Conservation (phyloP, 345 rosid species). For the Euphorbia tirucalli region DNA sequence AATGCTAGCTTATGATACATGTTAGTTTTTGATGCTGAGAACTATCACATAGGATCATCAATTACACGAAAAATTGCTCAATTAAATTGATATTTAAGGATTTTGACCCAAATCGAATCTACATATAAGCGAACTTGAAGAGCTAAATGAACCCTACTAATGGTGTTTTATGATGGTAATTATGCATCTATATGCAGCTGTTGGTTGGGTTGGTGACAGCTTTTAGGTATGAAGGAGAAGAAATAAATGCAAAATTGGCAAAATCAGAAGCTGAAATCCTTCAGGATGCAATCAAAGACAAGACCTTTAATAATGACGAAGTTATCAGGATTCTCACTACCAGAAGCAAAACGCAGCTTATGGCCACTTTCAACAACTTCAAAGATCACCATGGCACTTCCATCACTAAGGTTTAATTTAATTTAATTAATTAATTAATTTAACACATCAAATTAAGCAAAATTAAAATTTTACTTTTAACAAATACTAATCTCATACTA, state of each 20-base stretch:
- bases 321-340: slow-evolving; percentile 53
- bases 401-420: slow-evolving; percentile 62
- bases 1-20: too few species aligned
- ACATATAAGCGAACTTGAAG: too few species aligned
- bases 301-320: slow-evolving; percentile 49
- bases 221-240: slow-evolving; percentile 52
- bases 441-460: too few species aligned
- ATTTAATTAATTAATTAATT: slow-evolving; percentile 1
- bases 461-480: too few species aligned
- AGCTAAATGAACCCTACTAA: too few species aligned
- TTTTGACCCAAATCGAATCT: too few species aligned
- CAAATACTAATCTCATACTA: too few species aligned
- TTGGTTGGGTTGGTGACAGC: slow-evolving; percentile 54
- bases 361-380: slow-evolving; percentile 56
- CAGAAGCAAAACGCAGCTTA: slow-evolving; percentile 59
- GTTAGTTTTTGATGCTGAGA: too few species aligned
- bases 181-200: slow-evolving; percentile 34
- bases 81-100: too few species aligned
- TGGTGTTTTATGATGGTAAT: too few species aligned
- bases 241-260: slow-evolving; percentile 40
- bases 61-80: too few species aligned
- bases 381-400: slow-evolving; percentile 48
- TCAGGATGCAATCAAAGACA: slow-evolving; percentile 43
- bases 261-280: slow-evolving; percentile 51
- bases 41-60: too few species aligned